phyloP scores from a whole-genome alignment of 2,329 filamentous ascomycete species.

The Pyrenophora tritici-repentis region DNA sequence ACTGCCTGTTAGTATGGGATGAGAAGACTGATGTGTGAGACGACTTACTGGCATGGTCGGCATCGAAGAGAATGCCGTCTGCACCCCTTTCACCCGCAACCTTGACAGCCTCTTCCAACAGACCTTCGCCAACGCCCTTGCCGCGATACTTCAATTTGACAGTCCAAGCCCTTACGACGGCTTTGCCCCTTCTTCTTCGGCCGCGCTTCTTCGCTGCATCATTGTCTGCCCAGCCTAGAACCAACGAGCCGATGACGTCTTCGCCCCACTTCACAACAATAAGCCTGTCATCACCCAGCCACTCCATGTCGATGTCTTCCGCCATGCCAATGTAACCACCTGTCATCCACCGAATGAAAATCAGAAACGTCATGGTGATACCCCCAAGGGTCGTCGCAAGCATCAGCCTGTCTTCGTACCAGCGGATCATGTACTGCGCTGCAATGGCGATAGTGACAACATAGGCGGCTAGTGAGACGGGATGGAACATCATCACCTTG shows the following conservation, averaged over 20 bases:
- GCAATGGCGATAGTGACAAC: conserved; percentile 49
- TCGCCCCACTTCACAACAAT: conserved; percentile 71
- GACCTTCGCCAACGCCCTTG: conserved; percentile 71
- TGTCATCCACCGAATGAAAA: conserved; percentile 64
- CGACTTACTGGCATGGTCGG: conserved; percentile 74
- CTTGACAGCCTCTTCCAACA: conserved; percentile 74
- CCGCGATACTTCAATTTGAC: conserved; percentile 71
- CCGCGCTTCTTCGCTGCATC: conserved; percentile 51
- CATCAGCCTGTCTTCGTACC: conserved; percentile 58
- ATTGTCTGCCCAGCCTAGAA: conserved; percentile 67
- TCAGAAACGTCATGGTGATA: conserved; percentile 66
- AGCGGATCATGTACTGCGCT: conserved; percentile 48
- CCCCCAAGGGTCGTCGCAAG: conserved; percentile 64
- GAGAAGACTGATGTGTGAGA: not conserved
- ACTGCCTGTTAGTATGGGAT: conserved; percentile 17
- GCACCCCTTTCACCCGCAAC: conserved; percentile 71
- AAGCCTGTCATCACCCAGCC: conserved; percentile 58
- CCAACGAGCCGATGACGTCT: conserved; percentile 71
- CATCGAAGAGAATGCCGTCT: conserved; percentile 72
- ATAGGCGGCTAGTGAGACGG: conserved; percentile 45
- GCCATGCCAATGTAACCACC: conserved; percentile 67
- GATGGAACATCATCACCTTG: conserved; percentile 56
- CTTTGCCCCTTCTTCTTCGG: conserved; percentile 63
- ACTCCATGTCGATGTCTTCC: conserved; percentile 65
- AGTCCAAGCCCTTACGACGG: conserved; percentile 82